These are phyloP conservation scores for Rhododendron henanense DNA, from an alignment of 148 eudicot genomes.

Conservation along the genomic window DNA sequence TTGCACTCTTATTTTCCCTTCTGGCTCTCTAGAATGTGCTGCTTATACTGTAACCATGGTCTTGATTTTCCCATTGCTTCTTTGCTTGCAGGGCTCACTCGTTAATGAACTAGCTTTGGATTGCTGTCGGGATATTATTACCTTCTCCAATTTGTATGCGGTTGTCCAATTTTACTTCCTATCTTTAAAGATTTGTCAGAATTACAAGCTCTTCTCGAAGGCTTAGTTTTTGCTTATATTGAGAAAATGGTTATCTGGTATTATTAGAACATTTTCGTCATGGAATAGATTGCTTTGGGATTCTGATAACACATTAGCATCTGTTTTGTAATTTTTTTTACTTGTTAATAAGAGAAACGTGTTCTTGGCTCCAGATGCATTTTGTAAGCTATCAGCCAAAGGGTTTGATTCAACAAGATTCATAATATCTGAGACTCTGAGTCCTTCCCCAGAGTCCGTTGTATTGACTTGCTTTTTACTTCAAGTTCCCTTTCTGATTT, in stretches of 20 bases:
- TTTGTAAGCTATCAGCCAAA: background rate
- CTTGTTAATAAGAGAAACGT: background rate
- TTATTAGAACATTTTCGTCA: background rate
- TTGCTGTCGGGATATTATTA: background rate
- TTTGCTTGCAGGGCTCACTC: background rate
- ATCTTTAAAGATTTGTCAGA: background rate
- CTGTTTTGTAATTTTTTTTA: background rate
- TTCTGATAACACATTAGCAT: background rate
- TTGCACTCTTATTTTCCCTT: background rate
- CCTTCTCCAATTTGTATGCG: background rate
- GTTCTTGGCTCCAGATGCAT: background rate
- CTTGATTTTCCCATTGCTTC: background rate
- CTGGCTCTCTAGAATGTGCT: background rate
- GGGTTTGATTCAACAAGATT: background rate
- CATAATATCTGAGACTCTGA: background rate
- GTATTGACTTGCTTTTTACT: background rate
- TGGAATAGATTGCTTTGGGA: background rate
- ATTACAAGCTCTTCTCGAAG: background rate
- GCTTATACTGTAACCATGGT: background rate
- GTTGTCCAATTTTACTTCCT: background rate
- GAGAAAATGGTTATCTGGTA: background rate
- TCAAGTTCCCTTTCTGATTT: background rate
- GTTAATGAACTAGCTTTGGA: background rate
- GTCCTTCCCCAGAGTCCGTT: background rate
- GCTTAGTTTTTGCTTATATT: background rate